Percentiles rank a stretch among this genome's conserved stretches.
These are phyloP conservation scores for Gracilaria domingensis DNA, from an alignment of 23 red algal genomes.

Conservation along the genomic window DNA sequence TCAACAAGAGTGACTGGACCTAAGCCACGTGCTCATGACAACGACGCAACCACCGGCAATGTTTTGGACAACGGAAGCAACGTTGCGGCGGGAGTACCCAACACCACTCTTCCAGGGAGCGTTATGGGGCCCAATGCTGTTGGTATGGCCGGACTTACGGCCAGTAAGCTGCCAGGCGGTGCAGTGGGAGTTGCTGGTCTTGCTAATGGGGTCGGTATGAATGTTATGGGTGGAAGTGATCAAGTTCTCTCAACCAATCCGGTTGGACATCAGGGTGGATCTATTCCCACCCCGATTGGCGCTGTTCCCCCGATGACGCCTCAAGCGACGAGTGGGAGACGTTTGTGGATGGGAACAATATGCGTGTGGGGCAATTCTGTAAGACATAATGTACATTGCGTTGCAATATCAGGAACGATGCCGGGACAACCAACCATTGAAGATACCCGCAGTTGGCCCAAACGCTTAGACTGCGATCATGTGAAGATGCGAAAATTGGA, in stretches of 20 bases:
- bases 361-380: not conserved
- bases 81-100: not conserved
- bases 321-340: constrained; percentile 13
- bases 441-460: constrained; percentile 61
- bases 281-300: constrained; percentile 3
- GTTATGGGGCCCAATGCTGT: not conserved
- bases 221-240: not conserved
- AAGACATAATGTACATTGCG: constrained; percentile 55
- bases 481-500: constrained; percentile 34
- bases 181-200: not conserved
- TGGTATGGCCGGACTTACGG: not conserved
- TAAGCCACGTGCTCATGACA: not conserved
- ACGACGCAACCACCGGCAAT: not conserved
- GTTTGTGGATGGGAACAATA: constrained; percentile 19
- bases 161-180: not conserved
- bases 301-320: constrained; percentile 17
- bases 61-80: not conserved
- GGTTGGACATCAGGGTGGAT: not conserved
- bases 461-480: constrained; percentile 48
- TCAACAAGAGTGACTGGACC: constrained; percentile 13
- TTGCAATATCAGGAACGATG: constrained; percentile 40
- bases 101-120: not conserved
- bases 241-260: not conserved
- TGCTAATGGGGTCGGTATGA: constrained; percentile 1
- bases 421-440: not conserved